Conservation (phyloP, 2,329 filamentous ascomycete species). For the Pyricularia sp. region DNA sequence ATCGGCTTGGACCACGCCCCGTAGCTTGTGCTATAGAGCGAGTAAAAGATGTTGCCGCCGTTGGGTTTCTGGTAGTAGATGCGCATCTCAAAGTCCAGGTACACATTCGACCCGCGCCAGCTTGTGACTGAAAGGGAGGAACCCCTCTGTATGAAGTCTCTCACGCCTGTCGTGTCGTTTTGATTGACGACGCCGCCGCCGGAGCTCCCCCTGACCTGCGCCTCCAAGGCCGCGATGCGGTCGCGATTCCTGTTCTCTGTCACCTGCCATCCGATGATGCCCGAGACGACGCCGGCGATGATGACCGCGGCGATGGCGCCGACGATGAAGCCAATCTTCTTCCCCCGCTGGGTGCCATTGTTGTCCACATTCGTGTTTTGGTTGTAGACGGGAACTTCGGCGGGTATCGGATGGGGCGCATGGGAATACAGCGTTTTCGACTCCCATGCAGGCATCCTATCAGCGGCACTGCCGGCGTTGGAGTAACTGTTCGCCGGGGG, state of each 20-base stretch:
- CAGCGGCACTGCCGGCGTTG: too few relatives aligned
- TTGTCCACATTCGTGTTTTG: background rate
- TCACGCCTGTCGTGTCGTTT: background rate
- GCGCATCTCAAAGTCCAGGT: background rate
- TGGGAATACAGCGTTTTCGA: background rate
- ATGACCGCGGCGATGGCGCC: background rate
- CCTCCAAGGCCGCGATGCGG: background rate
- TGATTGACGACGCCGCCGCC: background rate
- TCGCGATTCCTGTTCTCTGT: background rate
- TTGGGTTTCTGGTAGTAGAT: background rate
- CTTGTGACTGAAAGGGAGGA: background rate
- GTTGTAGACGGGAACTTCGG: background rate
- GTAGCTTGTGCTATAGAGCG: background rate
- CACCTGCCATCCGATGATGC: background rate
- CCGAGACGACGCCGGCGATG: background rate
- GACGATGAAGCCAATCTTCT: background rate
- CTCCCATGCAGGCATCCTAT: background rate
- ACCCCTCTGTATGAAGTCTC: background rate
- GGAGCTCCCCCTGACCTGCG: background rate
- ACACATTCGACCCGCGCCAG: background rate
- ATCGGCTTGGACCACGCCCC: background rate
- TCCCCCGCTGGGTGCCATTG: background rate
- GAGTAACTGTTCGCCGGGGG: too few relatives aligned
- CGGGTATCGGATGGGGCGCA: background rate
- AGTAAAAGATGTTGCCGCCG: background rate